Conservation (phyloP, 345 rosid species). For the Trapa bicornis region DNA sequence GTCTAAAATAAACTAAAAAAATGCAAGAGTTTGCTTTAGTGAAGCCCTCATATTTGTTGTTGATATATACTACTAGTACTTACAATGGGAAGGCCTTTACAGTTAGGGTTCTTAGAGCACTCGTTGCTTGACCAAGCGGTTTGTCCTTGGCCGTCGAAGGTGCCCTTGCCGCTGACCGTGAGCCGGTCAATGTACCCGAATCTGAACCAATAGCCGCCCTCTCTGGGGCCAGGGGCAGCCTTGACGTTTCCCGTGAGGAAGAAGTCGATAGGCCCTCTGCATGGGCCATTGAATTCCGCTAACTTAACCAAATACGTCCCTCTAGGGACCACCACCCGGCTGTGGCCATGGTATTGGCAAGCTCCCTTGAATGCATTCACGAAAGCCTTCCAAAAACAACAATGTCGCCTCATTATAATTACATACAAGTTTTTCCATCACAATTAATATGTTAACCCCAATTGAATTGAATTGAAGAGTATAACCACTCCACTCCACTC, state of each 20-base stretch:
- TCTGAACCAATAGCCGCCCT: background rate
- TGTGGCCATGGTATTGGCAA: constrained; percentile 12
- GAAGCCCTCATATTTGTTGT: no score
- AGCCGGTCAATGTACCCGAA: constrained; percentile 12
- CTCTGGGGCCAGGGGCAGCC: constrained; percentile 10
- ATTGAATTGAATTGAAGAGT: no score
- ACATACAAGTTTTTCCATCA: no score
- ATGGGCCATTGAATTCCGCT: constrained; percentile 17
- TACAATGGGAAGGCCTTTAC: background rate
- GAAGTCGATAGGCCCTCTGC: constrained; percentile 13
- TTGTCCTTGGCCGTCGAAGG: constrained; percentile 20
- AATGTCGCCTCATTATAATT: no score
- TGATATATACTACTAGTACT: no score
- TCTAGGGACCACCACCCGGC: background rate
- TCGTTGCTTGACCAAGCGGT: constrained; percentile 15
- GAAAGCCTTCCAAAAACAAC: constrained; percentile 11
- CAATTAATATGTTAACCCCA: no score
- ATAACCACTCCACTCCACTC: no score
- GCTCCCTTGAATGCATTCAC: constrained; percentile 14
- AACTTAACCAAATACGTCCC: constrained; percentile 14
- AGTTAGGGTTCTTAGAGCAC: constrained; percentile 9
- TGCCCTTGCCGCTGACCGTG: constrained; percentile 13
- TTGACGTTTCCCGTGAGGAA: constrained; percentile 13
- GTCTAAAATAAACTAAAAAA: no score
- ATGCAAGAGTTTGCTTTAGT: no score